phyloP scores from a whole-genome alignment of 176 grass and related monocot genomes.

The Phragmites australis region DNA sequence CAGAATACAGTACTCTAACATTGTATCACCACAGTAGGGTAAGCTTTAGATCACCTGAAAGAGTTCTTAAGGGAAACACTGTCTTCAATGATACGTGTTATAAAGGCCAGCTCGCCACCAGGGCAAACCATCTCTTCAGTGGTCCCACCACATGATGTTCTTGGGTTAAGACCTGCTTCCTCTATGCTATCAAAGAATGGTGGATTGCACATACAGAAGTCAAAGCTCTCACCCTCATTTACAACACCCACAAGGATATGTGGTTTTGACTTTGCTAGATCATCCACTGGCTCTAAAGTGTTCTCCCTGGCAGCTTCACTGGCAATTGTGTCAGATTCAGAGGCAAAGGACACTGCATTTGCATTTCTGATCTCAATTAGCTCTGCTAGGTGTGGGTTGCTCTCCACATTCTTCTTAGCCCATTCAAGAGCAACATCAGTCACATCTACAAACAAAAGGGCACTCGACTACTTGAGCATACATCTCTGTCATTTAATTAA shows the following conservation, averaged over 20 bases:
- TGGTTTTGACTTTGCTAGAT: constrained; percentile 5
- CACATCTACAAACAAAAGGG: constrained; percentile 63
- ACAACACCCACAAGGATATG: constrained; percentile 69
- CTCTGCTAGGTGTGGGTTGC: constrained; percentile 64
- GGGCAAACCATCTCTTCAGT: constrained; percentile 72
- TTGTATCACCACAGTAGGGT: not conserved
- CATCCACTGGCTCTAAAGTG: constrained; percentile 22
- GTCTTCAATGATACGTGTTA: constrained; percentile 72
- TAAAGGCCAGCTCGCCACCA: constrained; percentile 76
- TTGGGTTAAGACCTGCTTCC: constrained; percentile 83
- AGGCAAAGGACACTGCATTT: constrained; percentile 29
- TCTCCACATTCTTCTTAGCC: constrained; percentile 88
- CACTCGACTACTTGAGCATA: not conserved
- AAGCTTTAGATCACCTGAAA: constrained; percentile 57
- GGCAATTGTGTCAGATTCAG: constrained; percentile 14
- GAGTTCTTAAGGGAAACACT: constrained; percentile 75
- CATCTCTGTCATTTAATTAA: constrained; percentile 14
- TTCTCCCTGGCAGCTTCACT: constrained; percentile 33
- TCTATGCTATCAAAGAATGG: constrained; percentile 93
- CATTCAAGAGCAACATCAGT: constrained; percentile 87
- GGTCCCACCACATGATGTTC: constrained; percentile 78
- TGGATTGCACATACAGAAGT: constrained; percentile 98
- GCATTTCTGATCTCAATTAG: constrained; percentile 83
- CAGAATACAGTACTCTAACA: not conserved
- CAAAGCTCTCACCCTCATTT: constrained; percentile 77